Evolutionary conservation across 75 land plant genomes (phyloP), one percentile per base, ranked within the genome.

Genomic region (Cupressus sempervirens): DNA sequence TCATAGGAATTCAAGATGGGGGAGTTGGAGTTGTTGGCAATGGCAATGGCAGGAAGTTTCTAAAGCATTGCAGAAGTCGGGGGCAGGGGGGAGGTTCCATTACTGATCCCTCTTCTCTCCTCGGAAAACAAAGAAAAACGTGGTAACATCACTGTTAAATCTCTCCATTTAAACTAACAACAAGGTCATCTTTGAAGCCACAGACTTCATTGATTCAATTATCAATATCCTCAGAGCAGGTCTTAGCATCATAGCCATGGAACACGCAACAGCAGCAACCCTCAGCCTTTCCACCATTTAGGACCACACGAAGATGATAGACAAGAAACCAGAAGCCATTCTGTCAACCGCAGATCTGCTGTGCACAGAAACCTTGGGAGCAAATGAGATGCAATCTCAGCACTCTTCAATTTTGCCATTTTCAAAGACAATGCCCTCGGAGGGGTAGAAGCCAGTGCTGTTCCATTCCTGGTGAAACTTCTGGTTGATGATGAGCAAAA

Each of bases 111-210:
- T 7, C 85, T 93, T n/a, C 86, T 97, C 56, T 79, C 80, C 14
- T 88, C 93, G 48, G 86, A 83, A 7, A 56, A 93, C 97, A 26
- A 96, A 97, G 76, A 91, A 94, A 74, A 94, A 97, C 84, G 96
- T 95, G 32, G 98, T 97, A 30, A 96, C 99, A 29, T 93, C 99
- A n/a, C 79, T 97, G 15, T 90, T 97, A 46, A 97, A 97, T 88
- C 93, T 97, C 9, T 97, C 99, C 52, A 96, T 97, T 23, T 88
- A 90, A n/a, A 94, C 91, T 1, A 86, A 82, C 65, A 97, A 97
- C 88, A 97, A 97, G 79, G 46, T 88, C 88, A 97, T 97, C 12
- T 88, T 93, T 84, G 92, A 91, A 20, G 84, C 83, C 5, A 86
- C 92, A 16, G 95, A 92, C 3, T 92, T 86, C 1, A 38, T 95